Conservation (phyloP, 495 filamentous ascomycete species). For the Xylaria scruposa region DNA sequence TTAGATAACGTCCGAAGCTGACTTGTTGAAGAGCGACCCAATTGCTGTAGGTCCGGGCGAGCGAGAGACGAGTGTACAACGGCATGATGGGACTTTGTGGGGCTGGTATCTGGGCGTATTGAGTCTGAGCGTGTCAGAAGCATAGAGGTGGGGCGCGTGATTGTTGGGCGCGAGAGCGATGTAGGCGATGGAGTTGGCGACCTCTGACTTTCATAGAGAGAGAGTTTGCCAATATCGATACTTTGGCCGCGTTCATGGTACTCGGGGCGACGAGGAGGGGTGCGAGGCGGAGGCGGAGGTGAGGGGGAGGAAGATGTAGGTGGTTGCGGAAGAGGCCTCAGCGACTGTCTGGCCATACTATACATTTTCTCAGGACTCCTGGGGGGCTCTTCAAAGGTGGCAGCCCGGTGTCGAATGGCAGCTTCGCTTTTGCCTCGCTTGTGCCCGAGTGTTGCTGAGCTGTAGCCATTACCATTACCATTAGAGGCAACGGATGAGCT, state of each 20-base stretch:
- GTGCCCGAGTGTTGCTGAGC: constrained; percentile 58
- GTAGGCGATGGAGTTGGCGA: constrained; percentile 42
- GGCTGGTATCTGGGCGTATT: constrained; percentile 44
- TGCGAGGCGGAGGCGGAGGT: constrained; percentile 37
- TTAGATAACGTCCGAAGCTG: constrained; percentile 89
- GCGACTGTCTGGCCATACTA: constrained; percentile 73
- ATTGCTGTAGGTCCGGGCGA: constrained; percentile 74
- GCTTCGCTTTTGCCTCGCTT: constrained; percentile 81
- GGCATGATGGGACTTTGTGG: constrained; percentile 41
- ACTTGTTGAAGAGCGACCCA: constrained; percentile 84
- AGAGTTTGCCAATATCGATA: constrained; percentile 57
- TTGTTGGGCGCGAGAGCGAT: constrained; percentile 46
- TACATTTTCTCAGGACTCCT: constrained; percentile 65
- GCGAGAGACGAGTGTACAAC: constrained; percentile 53
- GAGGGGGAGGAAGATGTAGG: constrained; percentile 60
- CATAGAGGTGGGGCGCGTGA: constrained; percentile 61
- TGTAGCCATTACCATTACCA: constrained; percentile 48
- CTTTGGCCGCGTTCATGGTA: constrained; percentile 57
- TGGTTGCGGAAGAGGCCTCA: constrained; percentile 76
- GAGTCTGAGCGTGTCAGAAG: constrained; percentile 59
- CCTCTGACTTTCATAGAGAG: constrained; percentile 44
- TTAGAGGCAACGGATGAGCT: constrained; percentile 79
- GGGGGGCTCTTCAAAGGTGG: constrained; percentile 44
- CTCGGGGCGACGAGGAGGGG: constrained; percentile 30
- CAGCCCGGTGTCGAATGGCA: constrained; percentile 36